These are phyloP conservation scores for Mucor circinelloides DNA, from an alignment of 371 early-diverging fungal species.

Conservation along the genomic window DNA sequence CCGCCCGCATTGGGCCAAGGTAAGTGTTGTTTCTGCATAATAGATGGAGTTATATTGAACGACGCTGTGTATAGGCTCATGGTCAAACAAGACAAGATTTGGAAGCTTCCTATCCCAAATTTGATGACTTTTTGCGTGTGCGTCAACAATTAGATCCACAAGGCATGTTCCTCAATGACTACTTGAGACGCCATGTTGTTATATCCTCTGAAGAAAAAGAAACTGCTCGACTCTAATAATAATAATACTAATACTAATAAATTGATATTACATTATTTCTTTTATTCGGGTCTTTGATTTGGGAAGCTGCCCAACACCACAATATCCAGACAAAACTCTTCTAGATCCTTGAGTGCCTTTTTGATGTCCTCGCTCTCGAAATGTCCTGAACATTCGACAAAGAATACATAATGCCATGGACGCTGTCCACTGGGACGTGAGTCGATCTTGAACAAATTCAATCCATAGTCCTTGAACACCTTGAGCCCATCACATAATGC, in stretches of 20 bases:
- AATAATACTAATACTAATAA: not conserved
- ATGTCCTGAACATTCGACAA: conserved; percentile 87
- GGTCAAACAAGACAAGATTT: conserved; percentile 60
- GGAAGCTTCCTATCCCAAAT: conserved; percentile 64
- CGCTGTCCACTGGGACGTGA: conserved; percentile 82
- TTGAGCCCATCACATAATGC: conserved; percentile 86
- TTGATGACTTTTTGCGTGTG: conserved; percentile 62
- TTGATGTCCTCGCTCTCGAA: conserved; percentile 68
- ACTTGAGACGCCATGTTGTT: conserved; percentile 69
- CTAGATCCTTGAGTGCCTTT: conserved; percentile 63
- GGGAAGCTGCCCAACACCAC: conserved; percentile 86
- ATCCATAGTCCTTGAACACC: conserved; percentile 77
- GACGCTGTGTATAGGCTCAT: conserved; percentile 49
- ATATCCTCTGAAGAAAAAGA: not conserved
- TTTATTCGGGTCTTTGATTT: conserved; percentile 62
- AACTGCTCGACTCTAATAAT: conserved; percentile 13
- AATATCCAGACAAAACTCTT: conserved; percentile 74
- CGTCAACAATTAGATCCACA: conserved; percentile 70
- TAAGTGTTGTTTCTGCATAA: conserved; percentile 7
- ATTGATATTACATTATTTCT: not conserved
- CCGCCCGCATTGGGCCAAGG: conserved; percentile 90
- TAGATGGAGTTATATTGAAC: too few relatives aligned
- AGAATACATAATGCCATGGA: conserved; percentile 93
- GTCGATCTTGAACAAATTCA: conserved; percentile 92
- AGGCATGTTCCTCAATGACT: conserved; percentile 76